phyloP scores from a whole-genome alignment of 352 stramenopile species.

The Globisporangium mamillatum region DNA sequence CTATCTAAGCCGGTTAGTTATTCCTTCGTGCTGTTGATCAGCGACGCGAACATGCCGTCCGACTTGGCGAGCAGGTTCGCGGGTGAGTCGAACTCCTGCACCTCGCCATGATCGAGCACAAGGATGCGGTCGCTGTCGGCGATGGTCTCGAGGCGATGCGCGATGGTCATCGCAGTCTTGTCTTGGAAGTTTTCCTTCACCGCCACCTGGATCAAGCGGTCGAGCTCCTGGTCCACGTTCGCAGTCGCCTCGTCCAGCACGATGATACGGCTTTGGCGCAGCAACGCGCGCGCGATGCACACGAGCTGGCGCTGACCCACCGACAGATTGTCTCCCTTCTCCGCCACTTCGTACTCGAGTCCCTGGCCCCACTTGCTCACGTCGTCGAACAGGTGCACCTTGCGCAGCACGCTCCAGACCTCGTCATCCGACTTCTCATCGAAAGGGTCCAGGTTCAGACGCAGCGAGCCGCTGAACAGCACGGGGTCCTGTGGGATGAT shows the following conservation, averaged over 20 bases:
- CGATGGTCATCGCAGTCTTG: constrained; percentile 89
- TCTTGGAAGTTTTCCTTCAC: constrained; percentile 48
- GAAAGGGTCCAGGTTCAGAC: constrained; percentile 91
- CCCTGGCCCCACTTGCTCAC: constrained; percentile 20
- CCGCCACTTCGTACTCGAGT: constrained; percentile 79
- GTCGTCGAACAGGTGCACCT: constrained; percentile 25
- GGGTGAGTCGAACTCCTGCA: constrained; percentile 76
- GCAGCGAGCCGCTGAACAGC: constrained; percentile 85
- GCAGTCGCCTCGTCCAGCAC: constrained; percentile 96
- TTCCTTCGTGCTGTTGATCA: constrained; percentile 4
- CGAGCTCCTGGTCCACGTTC: constrained; percentile 76
- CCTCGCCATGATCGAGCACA: constrained; percentile 85
- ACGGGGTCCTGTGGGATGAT: constrained; percentile 89
- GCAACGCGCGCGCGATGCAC: constrained; percentile 91
- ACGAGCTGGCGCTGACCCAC: constrained; percentile 93
- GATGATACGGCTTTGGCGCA: constrained; percentile 80
- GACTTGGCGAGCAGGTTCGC: constrained; percentile 46
- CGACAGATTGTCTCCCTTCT: constrained; percentile 92
- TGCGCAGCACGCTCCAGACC: constrained; percentile 28
- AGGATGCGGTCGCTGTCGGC: constrained; percentile 92
- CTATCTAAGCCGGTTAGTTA: neutral
- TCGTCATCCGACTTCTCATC: constrained; percentile 50
- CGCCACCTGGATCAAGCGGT: constrained; percentile 75
- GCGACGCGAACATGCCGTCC: constrained; percentile 21
- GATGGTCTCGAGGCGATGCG: constrained; percentile 95